A percentile compares a stretch with the other conserved stretches of the same genome.
Conservation (phyloP, 2,329 filamentous ascomycete genomes). For the Ampelomyces quisqualis region DNA sequence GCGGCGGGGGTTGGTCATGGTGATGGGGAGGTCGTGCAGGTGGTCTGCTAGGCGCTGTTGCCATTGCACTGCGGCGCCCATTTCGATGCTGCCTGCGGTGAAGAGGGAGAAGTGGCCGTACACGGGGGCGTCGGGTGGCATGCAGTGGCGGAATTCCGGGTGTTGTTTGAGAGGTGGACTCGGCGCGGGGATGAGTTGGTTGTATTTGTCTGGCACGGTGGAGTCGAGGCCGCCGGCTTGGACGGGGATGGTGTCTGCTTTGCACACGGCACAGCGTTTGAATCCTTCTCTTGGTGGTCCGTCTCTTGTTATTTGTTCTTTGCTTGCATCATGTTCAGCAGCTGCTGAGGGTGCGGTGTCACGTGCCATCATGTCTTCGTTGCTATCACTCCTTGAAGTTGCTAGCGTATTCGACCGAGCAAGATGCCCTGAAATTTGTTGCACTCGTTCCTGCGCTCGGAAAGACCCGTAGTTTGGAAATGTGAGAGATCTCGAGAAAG, state of each 20-base stretch:
- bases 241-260: neutral
- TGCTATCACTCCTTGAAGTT: neutral
- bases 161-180: constrained; percentile 11
- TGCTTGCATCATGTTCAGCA: neutral
- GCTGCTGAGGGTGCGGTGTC: constrained; percentile 1
- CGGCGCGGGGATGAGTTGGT: constrained; percentile 23
- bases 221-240: constrained; percentile 19
- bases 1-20: constrained; percentile 60
- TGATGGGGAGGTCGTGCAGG: constrained; percentile 51
- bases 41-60: constrained; percentile 48
- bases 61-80: constrained; percentile 53
- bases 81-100: constrained; percentile 59
- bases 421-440: constrained; percentile 8
- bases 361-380: constrained; percentile 4
- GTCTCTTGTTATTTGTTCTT: neutral
- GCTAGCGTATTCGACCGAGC: constrained; percentile 8
- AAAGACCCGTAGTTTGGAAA: constrained; percentile 7
- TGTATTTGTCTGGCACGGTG: constrained; percentile 19
- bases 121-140: neutral
- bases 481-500: constrained; percentile 9
- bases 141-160: constrained; percentile 16
- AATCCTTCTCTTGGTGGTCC: neutral
- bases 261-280: neutral
- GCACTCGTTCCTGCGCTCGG: constrained; percentile 5
- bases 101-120: constrained; percentile 51